Evolutionary conservation across 371 early-diverging fungal genomes (phyloP), one percentile per base, ranked within the genome.

Genomic region (Apophysomyces trapeziformis): DNA sequence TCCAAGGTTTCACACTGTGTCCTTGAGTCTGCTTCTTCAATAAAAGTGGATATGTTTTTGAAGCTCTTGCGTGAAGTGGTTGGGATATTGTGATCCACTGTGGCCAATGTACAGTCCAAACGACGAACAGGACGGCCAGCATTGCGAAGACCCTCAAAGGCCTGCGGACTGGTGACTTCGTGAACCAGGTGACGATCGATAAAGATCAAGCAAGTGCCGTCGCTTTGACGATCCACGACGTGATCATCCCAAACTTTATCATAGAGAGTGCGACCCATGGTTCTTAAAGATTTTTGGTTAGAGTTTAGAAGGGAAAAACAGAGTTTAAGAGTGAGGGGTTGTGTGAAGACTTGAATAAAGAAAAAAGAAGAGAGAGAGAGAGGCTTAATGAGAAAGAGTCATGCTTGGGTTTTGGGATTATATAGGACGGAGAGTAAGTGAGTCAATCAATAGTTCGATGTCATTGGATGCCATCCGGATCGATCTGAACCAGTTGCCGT

Each of bases 41-140:
- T 85, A 70, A 90, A 90, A 21, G 84, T 76, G 8, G 75, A 67
- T 47, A 90, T 84, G 60, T 68, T 75, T 67, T 85, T 84, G 74
- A 84, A 88, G 38, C 71, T 75, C 67, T 82, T 82, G 63, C 86
- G 75, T 11, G 81, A 57, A 18, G 82, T 68, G 0, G 87, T 88
- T 18, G 90, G 90, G 60, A 88, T 90, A 70, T 90, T 90, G 79
- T 90, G 90, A 73, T 90, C 90, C n/a, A 90, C 86, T 14, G 90
- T 90, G 21, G 84, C 87, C 5, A 90, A 76, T 8, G 90, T 90
- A 65, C 83, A 83, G 69, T 90, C 90, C 9, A 83, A 79, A 38
- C 90, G 77, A 64, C 90, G 85, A 0, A 90, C 90, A 38, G 67
- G 65, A 35, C 90, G 76, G 38, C 63, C 64, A 4, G 90, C 87